Percentiles rank a stretch among this genome's conserved stretches.
phyloP scores from a whole-genome alignment of 2,329 filamentous ascomycete species.

The Sclerotiophoma versabilis region DNA sequence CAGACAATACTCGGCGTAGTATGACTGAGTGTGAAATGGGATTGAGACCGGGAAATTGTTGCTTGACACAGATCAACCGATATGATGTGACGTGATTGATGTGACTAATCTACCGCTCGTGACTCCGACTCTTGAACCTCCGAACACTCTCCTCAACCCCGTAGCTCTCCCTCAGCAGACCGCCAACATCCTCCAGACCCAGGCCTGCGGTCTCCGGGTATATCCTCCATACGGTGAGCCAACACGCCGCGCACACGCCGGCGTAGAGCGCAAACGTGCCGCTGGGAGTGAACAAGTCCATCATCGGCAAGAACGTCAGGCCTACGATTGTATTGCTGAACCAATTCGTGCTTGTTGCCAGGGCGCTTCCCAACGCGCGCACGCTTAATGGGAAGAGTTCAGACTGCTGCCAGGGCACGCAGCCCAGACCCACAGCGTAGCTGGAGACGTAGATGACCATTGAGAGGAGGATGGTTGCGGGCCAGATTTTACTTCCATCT shows the following conservation, averaged over 20 bases:
- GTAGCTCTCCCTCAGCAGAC: slow-evolving; percentile 75
- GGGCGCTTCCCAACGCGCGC: slow-evolving; percentile 73
- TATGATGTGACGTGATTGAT: too few relatives aligned
- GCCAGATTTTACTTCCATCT: slow-evolving; percentile 35
- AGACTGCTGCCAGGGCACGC: slow-evolving; percentile 95
- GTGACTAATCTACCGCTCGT: too few relatives aligned
- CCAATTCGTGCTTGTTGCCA: slow-evolving; percentile 87
- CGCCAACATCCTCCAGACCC: slow-evolving; percentile 79
- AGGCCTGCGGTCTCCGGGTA: slow-evolving; percentile 89
- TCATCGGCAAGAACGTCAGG: slow-evolving; percentile 85
- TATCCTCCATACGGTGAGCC: slow-evolving; percentile 71
- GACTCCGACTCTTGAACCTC: slow-evolving; percentile 21
- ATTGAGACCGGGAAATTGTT: too few relatives aligned
- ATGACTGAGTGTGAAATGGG: too few relatives aligned
- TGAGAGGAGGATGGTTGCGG: slow-evolving; percentile 68
- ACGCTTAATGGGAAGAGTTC: slow-evolving; percentile 84
- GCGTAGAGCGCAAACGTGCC: slow-evolving; percentile 87
- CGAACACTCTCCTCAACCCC: slow-evolving; percentile 58
- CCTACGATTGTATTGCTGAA: slow-evolving; percentile 84
- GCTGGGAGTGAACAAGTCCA: slow-evolving; percentile 74
- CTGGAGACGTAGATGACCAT: slow-evolving; percentile 85
- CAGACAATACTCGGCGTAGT: too few relatives aligned
- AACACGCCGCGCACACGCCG: slow-evolving; percentile 71
- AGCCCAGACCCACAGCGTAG: slow-evolving; percentile 87
- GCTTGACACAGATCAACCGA: too few relatives aligned